phyloP scores from a whole-genome alignment of 331 rosid genomes.

The Spiraea crenata region DNA sequence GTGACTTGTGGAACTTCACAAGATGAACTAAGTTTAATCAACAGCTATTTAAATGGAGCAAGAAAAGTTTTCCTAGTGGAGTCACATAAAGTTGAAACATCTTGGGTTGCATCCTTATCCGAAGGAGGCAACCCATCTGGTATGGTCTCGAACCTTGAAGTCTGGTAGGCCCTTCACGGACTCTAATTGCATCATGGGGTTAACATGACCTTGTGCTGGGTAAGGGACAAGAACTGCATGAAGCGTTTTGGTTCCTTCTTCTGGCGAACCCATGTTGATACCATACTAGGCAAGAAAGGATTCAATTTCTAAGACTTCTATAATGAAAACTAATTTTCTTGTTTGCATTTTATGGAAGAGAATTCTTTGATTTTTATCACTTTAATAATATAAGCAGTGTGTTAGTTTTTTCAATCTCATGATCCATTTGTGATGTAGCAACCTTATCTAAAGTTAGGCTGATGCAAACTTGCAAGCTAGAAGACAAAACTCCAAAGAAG shows the following conservation, averaged over 20 bases:
- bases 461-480: no score
- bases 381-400: no score
- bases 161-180: background rate
- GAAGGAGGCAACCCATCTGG: background rate
- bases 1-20: constrained; percentile 28
- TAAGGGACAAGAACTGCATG: constrained; percentile 24
- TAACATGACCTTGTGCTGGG: constrained; percentile 49
- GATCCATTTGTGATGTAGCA: no score
- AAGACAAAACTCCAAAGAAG: no score
- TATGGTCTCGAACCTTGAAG: background rate
- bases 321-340: no score
- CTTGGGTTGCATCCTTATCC: constrained; percentile 42
- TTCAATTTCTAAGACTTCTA: no score
- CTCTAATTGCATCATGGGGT: constrained; percentile 29
- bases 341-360: no score
- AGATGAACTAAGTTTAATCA: constrained; percentile 28
- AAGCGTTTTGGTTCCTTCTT: background rate
- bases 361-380: no score
- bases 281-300: no score
- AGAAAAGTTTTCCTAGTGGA: constrained; percentile 37
- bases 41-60: constrained; percentile 48
- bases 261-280: no score
- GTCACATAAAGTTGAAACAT: constrained; percentile 29
- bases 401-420: no score
- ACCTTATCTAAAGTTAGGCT: no score